phyloP scores from a whole-genome alignment of 257 asterid species.

The Solanum tacnaense region DNA sequence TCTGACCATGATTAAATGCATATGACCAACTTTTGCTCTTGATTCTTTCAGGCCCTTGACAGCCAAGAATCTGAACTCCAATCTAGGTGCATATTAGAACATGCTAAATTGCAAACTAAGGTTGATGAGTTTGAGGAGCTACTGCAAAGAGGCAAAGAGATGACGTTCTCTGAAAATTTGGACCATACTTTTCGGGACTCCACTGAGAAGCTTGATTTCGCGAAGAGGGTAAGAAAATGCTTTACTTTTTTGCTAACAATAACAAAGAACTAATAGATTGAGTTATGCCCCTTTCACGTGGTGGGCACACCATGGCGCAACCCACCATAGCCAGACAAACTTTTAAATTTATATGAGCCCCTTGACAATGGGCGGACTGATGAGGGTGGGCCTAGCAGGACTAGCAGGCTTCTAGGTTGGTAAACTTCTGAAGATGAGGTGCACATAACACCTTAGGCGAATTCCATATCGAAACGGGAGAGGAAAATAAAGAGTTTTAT shows the following conservation, averaged over 20 bases:
- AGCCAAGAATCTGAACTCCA: conserved; percentile 33
- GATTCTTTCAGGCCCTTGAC: conserved; percentile 43
- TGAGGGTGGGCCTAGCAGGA: background rate
- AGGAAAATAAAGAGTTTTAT: background rate
- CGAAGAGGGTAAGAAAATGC: conserved; percentile 38
- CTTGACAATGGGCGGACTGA: background rate
- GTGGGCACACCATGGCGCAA: background rate
- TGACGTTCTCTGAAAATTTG: conserved; percentile 13
- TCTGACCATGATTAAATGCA: background rate
- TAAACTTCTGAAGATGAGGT: background rate
- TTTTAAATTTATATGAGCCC: background rate
- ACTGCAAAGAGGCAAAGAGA: conserved; percentile 15
- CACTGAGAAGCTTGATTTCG: conserved; percentile 29
- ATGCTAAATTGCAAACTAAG: conserved; percentile 40
- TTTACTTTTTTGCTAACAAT: background rate
- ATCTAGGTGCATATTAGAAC: conserved; percentile 21
- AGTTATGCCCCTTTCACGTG: background rate
- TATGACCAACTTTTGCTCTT: background rate
- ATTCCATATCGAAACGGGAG: background rate
- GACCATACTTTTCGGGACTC: conserved; percentile 23
- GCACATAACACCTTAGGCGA: background rate
- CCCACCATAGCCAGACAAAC: background rate
- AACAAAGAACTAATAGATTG: background rate
- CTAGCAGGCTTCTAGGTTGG: background rate
- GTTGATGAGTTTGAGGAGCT: conserved; percentile 45